phyloP scores from a whole-genome alignment of 2,329 filamentous ascomycete genomes.

The Hymenoscyphus repandus region DNA sequence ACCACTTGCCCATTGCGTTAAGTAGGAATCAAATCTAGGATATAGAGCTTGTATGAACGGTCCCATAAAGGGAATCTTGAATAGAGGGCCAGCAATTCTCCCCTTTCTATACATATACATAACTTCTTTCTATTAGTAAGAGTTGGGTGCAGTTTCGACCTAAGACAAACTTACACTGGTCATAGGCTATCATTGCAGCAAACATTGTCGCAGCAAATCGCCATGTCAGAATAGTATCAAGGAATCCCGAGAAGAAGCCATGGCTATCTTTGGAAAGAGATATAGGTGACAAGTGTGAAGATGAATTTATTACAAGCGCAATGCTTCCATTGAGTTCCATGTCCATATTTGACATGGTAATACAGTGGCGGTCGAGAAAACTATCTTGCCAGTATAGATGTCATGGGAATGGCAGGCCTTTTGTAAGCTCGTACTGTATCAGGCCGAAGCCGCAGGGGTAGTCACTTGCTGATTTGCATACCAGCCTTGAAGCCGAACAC shows the following conservation, averaged over 20 bases:
- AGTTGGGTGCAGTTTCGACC: too few species aligned
- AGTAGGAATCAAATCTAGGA: slow-evolving; percentile 68
- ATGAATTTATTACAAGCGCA: background rate
- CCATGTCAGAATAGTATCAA: background rate
- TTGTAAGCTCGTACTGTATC: too few species aligned
- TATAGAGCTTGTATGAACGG: slow-evolving; percentile 72
- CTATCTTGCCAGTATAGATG: too few species aligned
- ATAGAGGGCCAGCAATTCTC: slow-evolving; percentile 54
- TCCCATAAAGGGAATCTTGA: slow-evolving; percentile 66
- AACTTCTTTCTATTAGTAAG: slow-evolving; percentile 34
- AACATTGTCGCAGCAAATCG: background rate
- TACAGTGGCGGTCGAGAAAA: background rate
- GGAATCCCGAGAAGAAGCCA: background rate
- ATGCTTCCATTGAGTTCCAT: background rate
- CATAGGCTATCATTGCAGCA: background rate
- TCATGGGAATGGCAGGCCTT: too few species aligned
- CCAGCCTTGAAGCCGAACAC: too few species aligned
- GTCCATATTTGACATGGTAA: background rate
- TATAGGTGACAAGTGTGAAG: background rate
- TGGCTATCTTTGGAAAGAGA: background rate
- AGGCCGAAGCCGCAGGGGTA: too few species aligned
- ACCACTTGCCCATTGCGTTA: slow-evolving; percentile 74
- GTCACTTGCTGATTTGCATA: too few species aligned
- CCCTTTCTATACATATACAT: slow-evolving; percentile 58
- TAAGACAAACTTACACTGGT: background rate